Evolutionary conservation across 306 rosid genomes (phyloP).

Genomic region (Geum urbanum): DNA sequence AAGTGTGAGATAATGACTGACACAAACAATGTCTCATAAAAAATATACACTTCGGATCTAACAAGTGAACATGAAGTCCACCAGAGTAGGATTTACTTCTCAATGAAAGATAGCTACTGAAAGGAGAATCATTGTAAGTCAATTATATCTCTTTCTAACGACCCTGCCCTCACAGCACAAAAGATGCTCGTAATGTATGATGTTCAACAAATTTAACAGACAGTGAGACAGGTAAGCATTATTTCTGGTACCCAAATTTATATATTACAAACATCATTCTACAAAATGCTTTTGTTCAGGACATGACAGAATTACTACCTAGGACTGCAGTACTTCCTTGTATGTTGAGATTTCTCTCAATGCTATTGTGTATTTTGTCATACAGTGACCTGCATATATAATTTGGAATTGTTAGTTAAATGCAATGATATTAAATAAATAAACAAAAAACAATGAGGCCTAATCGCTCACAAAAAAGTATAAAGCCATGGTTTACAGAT

Average conservation of each 20-base stretch:
- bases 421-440: background rate
- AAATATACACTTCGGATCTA: background rate
- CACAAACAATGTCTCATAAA: background rate
- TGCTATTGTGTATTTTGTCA: conserved; percentile 88
- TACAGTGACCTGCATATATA: conserved; percentile 58
- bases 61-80: background rate
- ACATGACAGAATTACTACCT: conserved; percentile 40
- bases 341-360: conserved; percentile 85
- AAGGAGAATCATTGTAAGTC: background rate
- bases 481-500: background rate
- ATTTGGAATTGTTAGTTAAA: background rate
- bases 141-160: background rate
- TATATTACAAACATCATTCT: background rate
- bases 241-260: background rate
- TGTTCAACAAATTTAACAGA: background rate
- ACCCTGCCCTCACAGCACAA: background rate
- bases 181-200: background rate
- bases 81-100: background rate
- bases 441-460: conserved; percentile 5
- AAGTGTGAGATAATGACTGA: background rate
- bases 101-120: background rate
- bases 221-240: too few species aligned
- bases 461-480: conserved; percentile 6
- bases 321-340: conserved; percentile 95
- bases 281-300: background rate